These are phyloP conservation scores for Fraxinus angustifolia DNA, from an alignment of 305 asterid species.

Conservation along the genomic window DNA sequence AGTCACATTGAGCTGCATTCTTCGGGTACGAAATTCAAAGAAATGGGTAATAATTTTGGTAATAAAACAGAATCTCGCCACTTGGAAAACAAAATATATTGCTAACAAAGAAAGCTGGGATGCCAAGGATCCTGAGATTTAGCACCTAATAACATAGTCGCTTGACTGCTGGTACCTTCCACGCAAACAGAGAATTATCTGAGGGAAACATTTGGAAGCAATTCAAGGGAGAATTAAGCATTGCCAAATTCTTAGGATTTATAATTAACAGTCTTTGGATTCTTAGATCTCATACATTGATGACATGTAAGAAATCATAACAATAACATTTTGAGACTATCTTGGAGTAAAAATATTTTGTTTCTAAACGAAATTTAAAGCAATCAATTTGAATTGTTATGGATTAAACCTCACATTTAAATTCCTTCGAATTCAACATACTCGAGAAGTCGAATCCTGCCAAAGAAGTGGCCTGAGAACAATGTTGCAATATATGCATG, in stretches of 20 bases:
- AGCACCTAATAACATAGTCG: conserved; percentile 11
- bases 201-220: not conserved
- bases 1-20: conserved; percentile 17
- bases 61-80: conserved; percentile 17
- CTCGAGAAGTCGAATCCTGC: not conserved
- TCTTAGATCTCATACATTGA: conserved; percentile 5
- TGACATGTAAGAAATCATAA: conserved; percentile 10
- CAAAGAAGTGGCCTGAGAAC: not conserved
- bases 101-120: conserved; percentile 12
- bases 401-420: not conserved
- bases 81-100: conserved; percentile 5
- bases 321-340: not conserved
- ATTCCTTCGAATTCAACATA: not conserved
- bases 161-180: conserved; percentile 5
- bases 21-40: conserved; percentile 6
- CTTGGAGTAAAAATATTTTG: not conserved
- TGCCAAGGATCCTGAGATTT: conserved; percentile 14
- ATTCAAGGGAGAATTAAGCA: conserved; percentile 12
- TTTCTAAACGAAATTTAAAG: not conserved
- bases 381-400: not conserved
- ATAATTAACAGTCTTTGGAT: not conserved
- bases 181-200: conserved; percentile 7
- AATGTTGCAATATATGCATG: not conserved
- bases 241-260: conserved; percentile 17
- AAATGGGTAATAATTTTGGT: not conserved